Evolutionary conservation across 192 early-diverging fungal species (phyloP).

Genomic region (Funneliformis mosseae): DNA sequence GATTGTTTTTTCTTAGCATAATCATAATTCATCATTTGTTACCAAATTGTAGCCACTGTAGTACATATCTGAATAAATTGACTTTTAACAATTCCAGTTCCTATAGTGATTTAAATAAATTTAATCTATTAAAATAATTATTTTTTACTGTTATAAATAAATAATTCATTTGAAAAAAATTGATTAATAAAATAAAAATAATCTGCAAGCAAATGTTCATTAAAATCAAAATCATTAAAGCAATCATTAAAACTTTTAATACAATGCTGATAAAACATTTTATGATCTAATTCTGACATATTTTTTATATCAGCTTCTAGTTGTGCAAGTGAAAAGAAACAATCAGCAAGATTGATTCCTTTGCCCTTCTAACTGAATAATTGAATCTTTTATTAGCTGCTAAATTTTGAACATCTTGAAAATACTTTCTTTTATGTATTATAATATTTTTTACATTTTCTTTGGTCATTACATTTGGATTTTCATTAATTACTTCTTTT

Average conservation of each 20-base stretch:
- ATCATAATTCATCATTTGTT: neutral
- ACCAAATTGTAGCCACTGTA: neutral
- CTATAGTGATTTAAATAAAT: neutral
- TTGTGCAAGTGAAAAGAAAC: neutral
- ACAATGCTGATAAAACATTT: too few species aligned
- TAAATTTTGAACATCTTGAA: slow-evolving; percentile 7
- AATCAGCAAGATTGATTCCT: neutral
- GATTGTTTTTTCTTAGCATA: neutral
- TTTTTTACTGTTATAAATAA: neutral
- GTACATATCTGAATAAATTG: neutral
- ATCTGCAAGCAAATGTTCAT: slow-evolving; percentile 18
- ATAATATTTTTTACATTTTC: neutral
- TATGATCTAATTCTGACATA: neutral
- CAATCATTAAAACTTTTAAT: neutral
- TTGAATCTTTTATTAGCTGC: neutral
- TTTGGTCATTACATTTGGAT: neutral
- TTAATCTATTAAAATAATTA: too few species aligned
- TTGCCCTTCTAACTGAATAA: neutral
- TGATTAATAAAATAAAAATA: neutral
- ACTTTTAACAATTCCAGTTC: neutral
- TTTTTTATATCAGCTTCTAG: neutral
- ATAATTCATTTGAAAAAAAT: neutral
- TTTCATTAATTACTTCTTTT: neutral
- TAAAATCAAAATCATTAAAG: neutral
- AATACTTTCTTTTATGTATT: neutral